Evolutionary conservation across 2,329 filamentous ascomycete species (phyloP).

Genomic region (Dissoconium aciculare): DNA sequence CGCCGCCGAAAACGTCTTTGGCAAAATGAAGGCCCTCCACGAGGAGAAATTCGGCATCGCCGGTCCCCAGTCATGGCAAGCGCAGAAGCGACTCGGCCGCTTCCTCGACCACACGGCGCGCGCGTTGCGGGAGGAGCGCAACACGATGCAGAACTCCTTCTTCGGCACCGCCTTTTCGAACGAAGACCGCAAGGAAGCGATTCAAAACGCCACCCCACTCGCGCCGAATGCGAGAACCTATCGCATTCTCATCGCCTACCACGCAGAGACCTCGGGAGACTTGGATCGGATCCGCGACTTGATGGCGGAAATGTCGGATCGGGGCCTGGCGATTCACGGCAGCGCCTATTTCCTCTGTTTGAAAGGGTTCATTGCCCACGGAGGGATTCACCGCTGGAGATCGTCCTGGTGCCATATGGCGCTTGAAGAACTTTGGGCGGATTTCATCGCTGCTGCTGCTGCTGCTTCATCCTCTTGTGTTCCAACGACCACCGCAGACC

Average conservation of each 20-base stretch:
- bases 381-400: constrained; percentile 45
- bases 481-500: too few species aligned
- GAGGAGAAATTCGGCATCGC: constrained; percentile 21
- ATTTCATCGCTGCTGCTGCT: constrained; percentile 43
- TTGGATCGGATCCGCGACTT: constrained; percentile 55
- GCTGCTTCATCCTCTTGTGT: too few species aligned
- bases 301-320: constrained; percentile 64
- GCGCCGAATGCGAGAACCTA: constrained; percentile 67
- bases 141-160: constrained; percentile 34
- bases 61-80: constrained; percentile 28
- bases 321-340: constrained; percentile 54
- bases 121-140: constrained; percentile 32
- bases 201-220: constrained; percentile 53
- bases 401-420: constrained; percentile 57
- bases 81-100: constrained; percentile 30
- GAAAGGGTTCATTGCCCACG: constrained; percentile 64
- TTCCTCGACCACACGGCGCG: constrained; percentile 33
- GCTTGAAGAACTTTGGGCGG: constrained; percentile 53
- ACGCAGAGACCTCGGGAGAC: constrained; percentile 53
- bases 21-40: constrained; percentile 60
- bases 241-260: constrained; percentile 62
- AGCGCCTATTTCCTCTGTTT: constrained; percentile 69
- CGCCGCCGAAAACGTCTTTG: constrained; percentile 67
- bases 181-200: constrained; percentile 25
- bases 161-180: constrained; percentile 16